Percentiles rank a stretch among this genome's conserved stretches.
These are phyloP conservation scores for Escovopsis weberi DNA, from an alignment of 2,329 filamentous ascomycete species.

Conservation along the genomic window DNA sequence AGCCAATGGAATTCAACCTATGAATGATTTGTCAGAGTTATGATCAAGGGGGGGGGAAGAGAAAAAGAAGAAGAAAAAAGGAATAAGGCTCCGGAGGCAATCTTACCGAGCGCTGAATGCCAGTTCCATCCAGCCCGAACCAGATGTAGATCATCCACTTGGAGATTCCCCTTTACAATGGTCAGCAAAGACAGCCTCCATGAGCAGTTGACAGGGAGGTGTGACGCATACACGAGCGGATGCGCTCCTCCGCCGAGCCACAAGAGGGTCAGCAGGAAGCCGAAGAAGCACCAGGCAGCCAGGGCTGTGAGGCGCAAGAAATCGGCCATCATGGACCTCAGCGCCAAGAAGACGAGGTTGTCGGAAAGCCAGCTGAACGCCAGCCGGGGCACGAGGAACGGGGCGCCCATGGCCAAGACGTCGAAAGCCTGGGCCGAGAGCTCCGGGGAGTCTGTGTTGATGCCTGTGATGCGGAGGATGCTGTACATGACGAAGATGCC, in stretches of 20 bases:
- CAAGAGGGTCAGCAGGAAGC: conserved; percentile 63
- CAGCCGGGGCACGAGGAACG: conserved; percentile 61
- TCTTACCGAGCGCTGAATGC: conserved; percentile 41
- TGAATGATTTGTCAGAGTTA: background rate
- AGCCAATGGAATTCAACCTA: conserved; percentile 61
- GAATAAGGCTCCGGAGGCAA: background rate
- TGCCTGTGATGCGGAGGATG: conserved; percentile 50
- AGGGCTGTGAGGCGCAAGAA: conserved; percentile 65
- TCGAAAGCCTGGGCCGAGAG: conserved; percentile 56
- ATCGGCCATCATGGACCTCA: conserved; percentile 74
- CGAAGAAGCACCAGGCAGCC: conserved; percentile 70
- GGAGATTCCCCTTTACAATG: conserved; percentile 43
- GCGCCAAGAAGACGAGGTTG: conserved; percentile 68
- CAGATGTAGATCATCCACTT: conserved; percentile 93
- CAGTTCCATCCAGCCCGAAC: conserved; percentile 69
- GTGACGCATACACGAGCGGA: conserved; percentile 34
- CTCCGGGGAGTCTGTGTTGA: conserved; percentile 31
- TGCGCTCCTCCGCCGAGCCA: conserved; percentile 59
- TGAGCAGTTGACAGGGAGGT: too few relatives aligned
- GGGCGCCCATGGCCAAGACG: conserved; percentile 64
- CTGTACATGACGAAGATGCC: conserved; percentile 57
- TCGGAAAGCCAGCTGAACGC: conserved; percentile 75
- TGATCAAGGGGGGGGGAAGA: too few relatives aligned
- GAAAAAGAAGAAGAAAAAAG: background rate
- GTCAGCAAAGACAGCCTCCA: background rate